These are phyloP conservation scores for Clarkia xantiana DNA, from an alignment of 345 rosid genomes.

Conservation along the genomic window DNA sequence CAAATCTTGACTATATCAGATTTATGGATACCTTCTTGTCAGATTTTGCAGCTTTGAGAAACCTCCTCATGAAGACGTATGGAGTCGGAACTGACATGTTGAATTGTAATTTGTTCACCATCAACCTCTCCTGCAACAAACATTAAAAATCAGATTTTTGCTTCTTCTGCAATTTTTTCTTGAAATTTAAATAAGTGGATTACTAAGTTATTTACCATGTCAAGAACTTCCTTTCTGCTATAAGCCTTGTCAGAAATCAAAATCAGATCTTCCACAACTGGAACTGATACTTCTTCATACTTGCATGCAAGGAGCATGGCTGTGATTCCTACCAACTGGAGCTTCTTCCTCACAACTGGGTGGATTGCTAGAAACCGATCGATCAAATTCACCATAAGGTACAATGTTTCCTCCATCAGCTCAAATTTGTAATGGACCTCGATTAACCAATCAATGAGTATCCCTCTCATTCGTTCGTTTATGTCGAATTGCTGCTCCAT, in stretches of 20 bases:
- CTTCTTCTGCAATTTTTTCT: not conserved
- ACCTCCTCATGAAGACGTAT: constrained; percentile 83
- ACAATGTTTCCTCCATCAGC: constrained; percentile 88
- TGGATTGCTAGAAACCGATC: constrained; percentile 74
- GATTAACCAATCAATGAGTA: constrained; percentile 83
- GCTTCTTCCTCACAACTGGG: constrained; percentile 69
- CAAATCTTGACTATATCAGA: not conserved
- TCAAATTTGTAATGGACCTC: constrained; percentile 99
- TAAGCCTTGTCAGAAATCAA: constrained; percentile 86
- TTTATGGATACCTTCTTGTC: constrained; percentile 51
- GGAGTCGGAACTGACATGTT: constrained; percentile 80
- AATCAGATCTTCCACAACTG: constrained; percentile 88
- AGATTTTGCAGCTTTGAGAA: constrained; percentile 76
- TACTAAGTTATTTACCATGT: constrained; percentile 41
- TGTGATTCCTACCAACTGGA: constrained; percentile 87
- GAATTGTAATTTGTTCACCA: constrained; percentile 60
- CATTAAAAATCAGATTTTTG: not conserved
- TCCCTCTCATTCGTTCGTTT: constrained; percentile 87
- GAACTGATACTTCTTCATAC: constrained; percentile 93
- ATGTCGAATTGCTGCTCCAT: constrained; percentile 66
- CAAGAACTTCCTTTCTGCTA: constrained; percentile 70
- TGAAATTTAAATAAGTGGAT: not conserved
- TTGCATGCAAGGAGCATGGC: constrained; percentile 98
- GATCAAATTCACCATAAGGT: constrained; percentile 77
- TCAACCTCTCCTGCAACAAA: constrained; percentile 61